These are phyloP conservation scores for Trypethelium eluteriae DNA, from an alignment of 495 filamentous ascomycete genomes.

Conservation along the genomic window DNA sequence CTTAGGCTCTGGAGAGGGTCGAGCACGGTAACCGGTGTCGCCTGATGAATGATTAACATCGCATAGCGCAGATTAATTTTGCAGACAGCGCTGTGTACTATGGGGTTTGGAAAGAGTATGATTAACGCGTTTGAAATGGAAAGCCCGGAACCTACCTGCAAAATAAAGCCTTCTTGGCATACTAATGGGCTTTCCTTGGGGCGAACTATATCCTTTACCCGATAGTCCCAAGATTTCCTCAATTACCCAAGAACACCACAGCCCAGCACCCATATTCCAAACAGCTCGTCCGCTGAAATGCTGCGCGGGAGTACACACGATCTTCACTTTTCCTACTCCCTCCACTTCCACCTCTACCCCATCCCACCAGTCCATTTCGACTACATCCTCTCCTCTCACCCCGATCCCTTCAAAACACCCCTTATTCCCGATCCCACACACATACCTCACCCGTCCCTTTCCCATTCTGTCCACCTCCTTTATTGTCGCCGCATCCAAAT, in stretches of 20 bases:
- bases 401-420: constrained; percentile 36
- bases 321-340: constrained; percentile 25
- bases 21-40: constrained; percentile 36
- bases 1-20: constrained; percentile 8
- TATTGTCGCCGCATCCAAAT: constrained; percentile 42
- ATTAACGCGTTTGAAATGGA: not conserved
- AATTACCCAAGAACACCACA: constrained; percentile 52
- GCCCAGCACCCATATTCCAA: constrained; percentile 31
- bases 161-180: constrained; percentile 28
- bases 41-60: constrained; percentile 15
- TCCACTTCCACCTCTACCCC: constrained; percentile 28
- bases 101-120: no score
- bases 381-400: constrained; percentile 36
- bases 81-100: no score
- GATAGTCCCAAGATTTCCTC: constrained; percentile 19
- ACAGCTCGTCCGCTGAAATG: constrained; percentile 39
- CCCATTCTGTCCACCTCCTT: constrained; percentile 32
- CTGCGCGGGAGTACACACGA: constrained; percentile 41
- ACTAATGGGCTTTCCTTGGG: not conserved
- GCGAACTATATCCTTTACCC: constrained; percentile 3
- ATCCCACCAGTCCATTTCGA: constrained; percentile 50
- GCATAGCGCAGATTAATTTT: no score
- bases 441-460: constrained; percentile 36
- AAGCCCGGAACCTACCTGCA: constrained; percentile 16
- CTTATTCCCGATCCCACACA: constrained; percentile 40